Percentiles rank a stretch among this genome's conserved stretches.
phyloP scores from a whole-genome alignment of 2,329 filamentous ascomycete species.

The Bimuria novae-zelandiae region DNA sequence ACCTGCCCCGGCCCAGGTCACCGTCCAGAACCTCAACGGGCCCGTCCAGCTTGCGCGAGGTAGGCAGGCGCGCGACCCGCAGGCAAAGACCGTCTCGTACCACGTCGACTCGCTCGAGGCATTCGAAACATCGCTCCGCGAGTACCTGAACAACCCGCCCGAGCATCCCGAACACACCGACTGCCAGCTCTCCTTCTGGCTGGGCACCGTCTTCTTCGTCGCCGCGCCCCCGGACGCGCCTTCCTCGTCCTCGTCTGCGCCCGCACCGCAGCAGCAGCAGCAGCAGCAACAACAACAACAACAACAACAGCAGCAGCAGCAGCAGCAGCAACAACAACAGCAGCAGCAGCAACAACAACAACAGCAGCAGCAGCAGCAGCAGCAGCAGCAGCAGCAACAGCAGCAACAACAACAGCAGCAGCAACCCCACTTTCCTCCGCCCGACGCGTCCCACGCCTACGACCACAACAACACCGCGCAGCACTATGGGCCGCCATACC shows the following conservation, averaged over 20 bases:
- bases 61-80: slow-evolving; percentile 44
- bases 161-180: slow-evolving; percentile 45
- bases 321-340: no score
- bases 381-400: no score
- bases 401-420: no score
- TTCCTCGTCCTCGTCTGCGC: not conserved
- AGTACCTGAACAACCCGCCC: slow-evolving; percentile 40
- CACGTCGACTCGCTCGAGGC: slow-evolving; percentile 39
- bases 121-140: slow-evolving; percentile 43
- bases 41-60: slow-evolving; percentile 41
- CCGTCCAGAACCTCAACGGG: slow-evolving; percentile 20
- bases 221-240: slow-evolving; percentile 11
- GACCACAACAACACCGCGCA: slow-evolving; percentile 29
- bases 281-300: slow-evolving; percentile 11
- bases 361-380: no score
- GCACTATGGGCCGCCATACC: slow-evolving; percentile 23
- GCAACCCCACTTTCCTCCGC: slow-evolving; percentile 13
- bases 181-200: slow-evolving; percentile 46
- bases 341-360: no score
- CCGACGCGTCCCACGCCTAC: slow-evolving; percentile 33
- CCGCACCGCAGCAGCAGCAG: slow-evolving; percentile 1
- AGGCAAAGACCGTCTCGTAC: slow-evolving; percentile 39
- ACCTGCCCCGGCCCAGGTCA: not conserved
- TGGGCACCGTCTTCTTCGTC: slow-evolving; percentile 43
- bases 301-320: no score